Evolutionary conservation across 2,329 filamentous ascomycete species (phyloP).

Genomic region (Mariannaea sp.): DNA sequence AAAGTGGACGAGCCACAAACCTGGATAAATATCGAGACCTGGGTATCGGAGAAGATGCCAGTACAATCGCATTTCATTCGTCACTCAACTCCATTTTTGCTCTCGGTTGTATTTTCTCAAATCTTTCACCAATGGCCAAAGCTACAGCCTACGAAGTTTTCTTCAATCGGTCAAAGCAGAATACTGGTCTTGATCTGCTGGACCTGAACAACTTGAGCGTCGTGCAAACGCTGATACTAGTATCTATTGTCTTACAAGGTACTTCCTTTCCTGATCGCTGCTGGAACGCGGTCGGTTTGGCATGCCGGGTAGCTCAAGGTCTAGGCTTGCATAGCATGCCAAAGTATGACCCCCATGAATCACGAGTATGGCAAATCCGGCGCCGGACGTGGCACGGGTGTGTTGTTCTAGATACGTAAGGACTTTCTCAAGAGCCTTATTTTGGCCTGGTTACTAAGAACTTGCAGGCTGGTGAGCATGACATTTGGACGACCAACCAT

Average conservation of each 20-base stretch:
- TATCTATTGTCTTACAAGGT: constrained; percentile 47
- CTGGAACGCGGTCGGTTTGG: constrained; percentile 50
- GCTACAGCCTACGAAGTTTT: constrained; percentile 36
- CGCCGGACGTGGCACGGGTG: constrained; percentile 34
- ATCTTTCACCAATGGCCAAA: constrained; percentile 34
- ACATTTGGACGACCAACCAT: constrained; percentile 36
- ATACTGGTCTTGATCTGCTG: constrained; percentile 42
- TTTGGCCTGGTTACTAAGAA: constrained; percentile 4
- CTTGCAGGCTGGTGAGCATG: constrained; percentile 35
- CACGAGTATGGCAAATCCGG: constrained; percentile 4
- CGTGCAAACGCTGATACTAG: constrained; percentile 48
- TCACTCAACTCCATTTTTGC: constrained; percentile 51
- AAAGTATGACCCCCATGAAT: neutral
- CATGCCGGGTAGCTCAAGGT: constrained; percentile 47
- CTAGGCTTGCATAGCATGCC: constrained; percentile 45
- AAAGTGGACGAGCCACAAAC: neutral
- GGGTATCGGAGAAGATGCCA: constrained; percentile 40
- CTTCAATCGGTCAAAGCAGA: constrained; percentile 41
- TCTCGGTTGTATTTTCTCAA: constrained; percentile 47
- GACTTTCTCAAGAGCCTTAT: neutral
- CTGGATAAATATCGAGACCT: constrained; percentile 26
- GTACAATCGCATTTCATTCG: constrained; percentile 47
- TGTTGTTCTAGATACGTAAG: constrained; percentile 31
- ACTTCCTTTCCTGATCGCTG: constrained; percentile 48
- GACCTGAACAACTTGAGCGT: constrained; percentile 44